Evolutionary conservation across 495 filamentous ascomycete species (phyloP).

Genomic region (Collariella sp.): DNA sequence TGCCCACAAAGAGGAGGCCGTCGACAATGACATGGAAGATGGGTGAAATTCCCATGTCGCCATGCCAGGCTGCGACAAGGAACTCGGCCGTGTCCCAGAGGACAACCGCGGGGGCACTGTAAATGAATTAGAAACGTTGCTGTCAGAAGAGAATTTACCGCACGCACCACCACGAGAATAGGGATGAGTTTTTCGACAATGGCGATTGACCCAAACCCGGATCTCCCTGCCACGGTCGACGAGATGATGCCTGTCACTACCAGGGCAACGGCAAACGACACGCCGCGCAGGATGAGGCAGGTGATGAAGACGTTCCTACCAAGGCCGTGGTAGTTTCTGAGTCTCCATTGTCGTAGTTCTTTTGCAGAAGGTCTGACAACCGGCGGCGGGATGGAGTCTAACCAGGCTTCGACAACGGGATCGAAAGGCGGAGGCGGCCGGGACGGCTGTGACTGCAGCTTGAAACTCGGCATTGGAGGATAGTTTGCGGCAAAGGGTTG

Average conservation of each 20-base stretch:
- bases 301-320: constrained; percentile 9
- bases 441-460: constrained; percentile 2
- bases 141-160: not conserved
- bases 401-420: constrained; percentile 21
- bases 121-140: not conserved
- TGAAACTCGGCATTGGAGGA: constrained; percentile 4
- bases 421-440: constrained; percentile 11
- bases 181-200: not conserved
- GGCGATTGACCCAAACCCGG: not conserved
- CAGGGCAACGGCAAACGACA: constrained; percentile 14
- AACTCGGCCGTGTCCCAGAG: constrained; percentile 19
- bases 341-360: constrained; percentile 18
- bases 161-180: constrained; percentile 2
- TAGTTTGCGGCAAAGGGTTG: not conserved
- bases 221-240: not conserved
- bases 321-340: constrained; percentile 4
- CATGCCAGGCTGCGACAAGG: not conserved
- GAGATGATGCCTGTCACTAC: not conserved
- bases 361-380: constrained; percentile 8
- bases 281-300: constrained; percentile 11
- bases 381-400: constrained; percentile 16
- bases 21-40: constrained; percentile 10
- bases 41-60: constrained; percentile 12
- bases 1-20: constrained; percentile 6
- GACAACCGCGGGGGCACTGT: constrained; percentile 9